Evolutionary conservation across 305 asterid genomes (phyloP).

Genomic region (Fraxinus dipetala): DNA sequence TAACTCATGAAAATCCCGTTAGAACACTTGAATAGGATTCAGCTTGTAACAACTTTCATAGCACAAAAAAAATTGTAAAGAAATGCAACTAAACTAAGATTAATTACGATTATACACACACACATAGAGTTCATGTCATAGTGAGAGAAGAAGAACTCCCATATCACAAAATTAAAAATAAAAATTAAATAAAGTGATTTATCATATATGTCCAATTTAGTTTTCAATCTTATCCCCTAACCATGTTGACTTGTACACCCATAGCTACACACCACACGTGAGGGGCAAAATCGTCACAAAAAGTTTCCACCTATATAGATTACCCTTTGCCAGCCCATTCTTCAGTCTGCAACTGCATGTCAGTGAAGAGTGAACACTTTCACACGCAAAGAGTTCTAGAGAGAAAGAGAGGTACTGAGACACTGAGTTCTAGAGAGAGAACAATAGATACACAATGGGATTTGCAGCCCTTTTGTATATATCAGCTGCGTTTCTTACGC

Average conservation of each 20-base stretch:
- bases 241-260: conserved; percentile 49
- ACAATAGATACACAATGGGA: conserved; percentile 22
- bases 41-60: neutral
- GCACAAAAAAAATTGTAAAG: neutral
- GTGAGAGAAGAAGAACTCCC: neutral
- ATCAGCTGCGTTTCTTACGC: conserved; percentile 12
- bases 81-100: neutral
- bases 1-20: neutral
- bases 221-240: conserved; percentile 37
- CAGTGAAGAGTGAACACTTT: conserved; percentile 6
- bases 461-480: conserved; percentile 15
- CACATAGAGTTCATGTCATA: neutral
- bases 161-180: neutral
- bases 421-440: conserved; percentile 19
- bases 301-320: conserved; percentile 11
- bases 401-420: neutral
- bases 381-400: conserved; percentile 38
- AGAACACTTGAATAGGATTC: neutral
- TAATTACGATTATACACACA: too few species aligned
- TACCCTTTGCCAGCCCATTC: neutral
- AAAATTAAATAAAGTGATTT: neutral
- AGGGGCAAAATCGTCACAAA: conserved; percentile 40
- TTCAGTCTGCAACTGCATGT: conserved; percentile 33
- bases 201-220: neutral
- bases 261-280: conserved; percentile 47